Conservation (phyloP, 805 yeast genomes). For the Wickerhamiella domercqiae region DNA sequence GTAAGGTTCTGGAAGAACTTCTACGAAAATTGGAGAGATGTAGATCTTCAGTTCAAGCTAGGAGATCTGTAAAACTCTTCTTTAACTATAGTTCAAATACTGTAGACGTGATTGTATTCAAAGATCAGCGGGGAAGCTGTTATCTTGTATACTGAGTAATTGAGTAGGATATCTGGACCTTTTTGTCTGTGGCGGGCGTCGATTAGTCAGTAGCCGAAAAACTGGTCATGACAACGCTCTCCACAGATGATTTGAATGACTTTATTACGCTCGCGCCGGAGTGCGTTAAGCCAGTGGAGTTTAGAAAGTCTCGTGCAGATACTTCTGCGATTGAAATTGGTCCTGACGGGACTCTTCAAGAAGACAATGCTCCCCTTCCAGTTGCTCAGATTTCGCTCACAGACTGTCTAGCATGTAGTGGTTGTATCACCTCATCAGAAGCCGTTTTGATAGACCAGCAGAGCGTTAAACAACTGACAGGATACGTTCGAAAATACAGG, state of each 20-base stretch:
- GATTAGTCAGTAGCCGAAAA: no score
- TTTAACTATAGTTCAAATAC: neutral
- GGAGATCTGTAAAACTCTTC: conserved; percentile 16
- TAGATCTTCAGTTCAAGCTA: conserved; percentile 23
- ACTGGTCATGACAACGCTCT: no score
- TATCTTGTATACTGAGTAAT: neutral
- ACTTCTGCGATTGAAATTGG: conserved; percentile 44
- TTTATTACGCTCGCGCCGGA: conserved; percentile 90
- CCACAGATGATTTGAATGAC: conserved; percentile 89
- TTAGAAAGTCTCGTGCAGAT: conserved; percentile 20
- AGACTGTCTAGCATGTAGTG: conserved; percentile 93
- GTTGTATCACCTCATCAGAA: conserved; percentile 96
- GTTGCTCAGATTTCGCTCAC: conserved; percentile 77
- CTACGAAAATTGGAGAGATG: conserved; percentile 49
- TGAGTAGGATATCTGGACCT: neutral
- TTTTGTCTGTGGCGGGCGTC: conserved; percentile 5
- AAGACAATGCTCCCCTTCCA: conserved; percentile 41
- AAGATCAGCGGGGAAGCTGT: no score
- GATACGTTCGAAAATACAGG: conserved; percentile 31
- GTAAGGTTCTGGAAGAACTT: conserved; percentile 57
- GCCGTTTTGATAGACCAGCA: conserved; percentile 84
- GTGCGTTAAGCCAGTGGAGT: conserved; percentile 74
- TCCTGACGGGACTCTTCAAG: conserved; percentile 43
- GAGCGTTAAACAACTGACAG: conserved; percentile 63
- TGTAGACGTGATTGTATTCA: neutral